Base-by-base conservation (phyloP, 257 asterid species). In the Rehmannia glutinosa region DNA sequence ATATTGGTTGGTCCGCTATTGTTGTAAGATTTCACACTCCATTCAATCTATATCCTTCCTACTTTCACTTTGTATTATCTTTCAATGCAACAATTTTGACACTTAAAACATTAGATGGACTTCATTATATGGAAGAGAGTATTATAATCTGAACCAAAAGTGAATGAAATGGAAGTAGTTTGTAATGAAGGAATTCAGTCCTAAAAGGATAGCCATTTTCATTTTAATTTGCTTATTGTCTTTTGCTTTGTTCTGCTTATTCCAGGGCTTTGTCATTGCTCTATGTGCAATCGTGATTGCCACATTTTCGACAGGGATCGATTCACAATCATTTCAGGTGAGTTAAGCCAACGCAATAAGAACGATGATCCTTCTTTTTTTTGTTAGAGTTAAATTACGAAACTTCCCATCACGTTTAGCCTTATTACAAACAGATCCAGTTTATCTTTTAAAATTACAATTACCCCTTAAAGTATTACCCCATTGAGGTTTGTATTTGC, bases 231-330 rank as follows among this genome's bases (percentile, higher is more conserved):
- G 58, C 65, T 49, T 12, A 24, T 16, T 10, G 2, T 25, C 8
- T 8, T 23, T 62, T 5, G 13, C 35, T 43, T 30, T 66, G 1
- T 70, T 32, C 5, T 62, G 23, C 25, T 64, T 15, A 11, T 50
- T 68, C n/a, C 76, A 92, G 96, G 96, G 94, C 27, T 90, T 92
- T 35, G 82, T 83, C 54, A 82, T 92, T 59, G 98, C 87, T 65
- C 68, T 92, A 24, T 84, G 87, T 60, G 97, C 96, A 35, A 82
- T 90, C 61, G 98, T 90, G 45, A 84, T 87, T 65, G 98, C 96
- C 9, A 92, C 97, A 0, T 92, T 92, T 70, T 92, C 98, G 15
- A 92, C 98, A 0, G 98, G 98, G 73, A 92, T 90, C 28, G 98
- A 90, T 55, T 92, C 97, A 7, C 85, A 92, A 61, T 65, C 98